Base-by-base conservation (phyloP, 441 rosid species). In the Pelargonium cotyledonis region DNA sequence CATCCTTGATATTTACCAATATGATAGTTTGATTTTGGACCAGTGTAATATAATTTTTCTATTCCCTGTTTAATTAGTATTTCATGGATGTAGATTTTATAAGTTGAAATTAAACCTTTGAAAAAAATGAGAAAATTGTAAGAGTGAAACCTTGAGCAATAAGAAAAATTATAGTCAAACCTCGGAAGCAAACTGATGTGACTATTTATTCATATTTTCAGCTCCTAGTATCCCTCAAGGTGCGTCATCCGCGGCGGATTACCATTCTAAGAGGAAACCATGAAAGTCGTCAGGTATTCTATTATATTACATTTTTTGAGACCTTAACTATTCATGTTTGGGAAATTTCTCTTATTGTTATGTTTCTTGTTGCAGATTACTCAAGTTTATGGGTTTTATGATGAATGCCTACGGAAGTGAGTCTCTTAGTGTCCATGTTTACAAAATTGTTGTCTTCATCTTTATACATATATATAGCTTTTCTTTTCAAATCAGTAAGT, bases 361-460 rank as follows among this genome's bases (percentile, higher is more conserved):
- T 80, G 44, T 78, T 82, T 70, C 6, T 8, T 70, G 65, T 70
- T 76, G 82, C 92, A 91, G 97, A 89, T 91, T 65, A 91, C 97
- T 81, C 96, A 89, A 80, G 97, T 91, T 71, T 89, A 91, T 85
- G 97, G 97, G 46, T 91, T 91, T 73, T 91, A 91, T 74, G 97
- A 89, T 78, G 97, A 91, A 81, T 91, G 97, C 82, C 87, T 91
- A 68, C 80, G 97, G 80, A 91, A 91, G 97, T 91, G 81, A 89
- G 97, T n/a, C n/a, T 86, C 72, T 73, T 80, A 72, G 66, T 71
- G 67, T 70, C 40, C 73, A 70, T 63, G 6, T 53, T 68, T 67
- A 5, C 18, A 58, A 16, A 11, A 18, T 6, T 18, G 2, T 58
- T 12, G 1, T 16, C 29, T 58, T 58, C 26, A 15, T n/a, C n/a